Percentiles rank a stretch among this genome's conserved stretches.
Conservation (phyloP, 2,329 filamentous ascomycete species). For the Trichoderma koningiopsis region DNA sequence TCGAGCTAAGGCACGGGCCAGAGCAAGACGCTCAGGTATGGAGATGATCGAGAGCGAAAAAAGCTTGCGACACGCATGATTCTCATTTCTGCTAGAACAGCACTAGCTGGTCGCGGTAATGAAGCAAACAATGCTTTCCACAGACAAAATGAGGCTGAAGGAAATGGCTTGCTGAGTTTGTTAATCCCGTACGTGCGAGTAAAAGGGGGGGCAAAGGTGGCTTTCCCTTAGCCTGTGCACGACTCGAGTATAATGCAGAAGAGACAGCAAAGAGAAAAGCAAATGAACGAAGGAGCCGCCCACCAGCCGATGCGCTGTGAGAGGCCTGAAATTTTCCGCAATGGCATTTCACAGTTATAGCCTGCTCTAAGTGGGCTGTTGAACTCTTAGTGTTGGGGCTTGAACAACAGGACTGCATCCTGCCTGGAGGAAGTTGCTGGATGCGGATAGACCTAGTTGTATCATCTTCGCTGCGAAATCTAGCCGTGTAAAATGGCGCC, state of each 20-base stretch:
- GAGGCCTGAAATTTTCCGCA: background rate
- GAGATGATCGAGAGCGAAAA: background rate
- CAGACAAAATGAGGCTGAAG: background rate
- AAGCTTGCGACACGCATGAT: constrained; percentile 1
- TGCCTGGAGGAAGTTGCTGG: background rate
- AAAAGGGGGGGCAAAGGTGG: background rate
- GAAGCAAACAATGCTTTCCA: background rate
- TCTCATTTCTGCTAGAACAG: background rate
- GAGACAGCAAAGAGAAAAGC: background rate
- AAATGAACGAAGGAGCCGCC: background rate
- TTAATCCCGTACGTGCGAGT: background rate
- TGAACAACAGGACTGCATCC: background rate
- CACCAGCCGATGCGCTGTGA: background rate
- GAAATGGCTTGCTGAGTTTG: background rate
- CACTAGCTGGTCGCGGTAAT: background rate
- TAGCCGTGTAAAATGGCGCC: background rate
- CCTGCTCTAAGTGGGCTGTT: background rate
- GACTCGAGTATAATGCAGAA: background rate
- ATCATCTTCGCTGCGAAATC: background rate
- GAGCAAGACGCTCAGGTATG: background rate
- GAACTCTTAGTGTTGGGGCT: background rate
- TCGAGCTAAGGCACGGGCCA: constrained; percentile 10
- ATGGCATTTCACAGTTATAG: background rate
- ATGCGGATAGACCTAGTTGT: too few relatives aligned
- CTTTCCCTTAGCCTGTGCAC: background rate